These are phyloP conservation scores for Umbilicaria muhlenbergii DNA, from an alignment of 495 filamentous ascomycete species.

Conservation along the genomic window DNA sequence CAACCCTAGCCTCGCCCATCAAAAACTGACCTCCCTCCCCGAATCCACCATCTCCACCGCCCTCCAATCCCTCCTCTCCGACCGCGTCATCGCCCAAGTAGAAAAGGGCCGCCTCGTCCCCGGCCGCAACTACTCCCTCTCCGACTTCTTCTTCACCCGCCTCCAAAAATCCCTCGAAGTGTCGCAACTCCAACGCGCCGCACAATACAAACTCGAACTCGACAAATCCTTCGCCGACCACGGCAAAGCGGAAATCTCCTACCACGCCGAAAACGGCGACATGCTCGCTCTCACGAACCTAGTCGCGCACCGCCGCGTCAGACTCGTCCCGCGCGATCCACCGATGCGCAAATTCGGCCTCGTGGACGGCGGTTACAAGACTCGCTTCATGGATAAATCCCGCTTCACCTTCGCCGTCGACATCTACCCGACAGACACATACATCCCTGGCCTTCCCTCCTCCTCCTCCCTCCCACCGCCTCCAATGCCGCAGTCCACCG, in stretches of 20 bases:
- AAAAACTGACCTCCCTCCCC: conserved; percentile 27
- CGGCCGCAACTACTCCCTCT: conserved; percentile 26
- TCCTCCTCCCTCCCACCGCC: conserved; percentile 28
- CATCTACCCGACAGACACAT: conserved; percentile 38
- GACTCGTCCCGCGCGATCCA: conserved; percentile 36
- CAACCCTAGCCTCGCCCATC: conserved; percentile 22
- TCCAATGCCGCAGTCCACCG: conserved; percentile 10
- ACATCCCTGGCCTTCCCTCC: conserved; percentile 45
- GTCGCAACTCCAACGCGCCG: conserved; percentile 17
- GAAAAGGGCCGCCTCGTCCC: conserved; percentile 37
- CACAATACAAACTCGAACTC: conserved; percentile 19
- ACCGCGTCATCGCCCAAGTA: conserved; percentile 41
- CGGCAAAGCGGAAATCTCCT: conserved; percentile 20
- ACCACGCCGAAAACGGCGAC: conserved; percentile 44
- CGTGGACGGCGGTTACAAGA: conserved; percentile 54
- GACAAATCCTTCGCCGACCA: conserved; percentile 23
- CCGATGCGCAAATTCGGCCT: conserved; percentile 60
- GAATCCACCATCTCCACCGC: conserved; percentile 34
- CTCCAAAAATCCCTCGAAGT: conserved; percentile 15
- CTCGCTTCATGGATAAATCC: conserved; percentile 50
- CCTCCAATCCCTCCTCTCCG: conserved; percentile 37
- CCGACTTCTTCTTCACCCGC: conserved; percentile 8
- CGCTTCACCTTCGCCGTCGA: conserved; percentile 47
- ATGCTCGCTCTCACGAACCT: conserved; percentile 58
- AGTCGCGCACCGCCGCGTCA: conserved; percentile 40